phyloP scores from a whole-genome alignment of 1,139 yeast species.

The Yamadazyma aaseri region DNA sequence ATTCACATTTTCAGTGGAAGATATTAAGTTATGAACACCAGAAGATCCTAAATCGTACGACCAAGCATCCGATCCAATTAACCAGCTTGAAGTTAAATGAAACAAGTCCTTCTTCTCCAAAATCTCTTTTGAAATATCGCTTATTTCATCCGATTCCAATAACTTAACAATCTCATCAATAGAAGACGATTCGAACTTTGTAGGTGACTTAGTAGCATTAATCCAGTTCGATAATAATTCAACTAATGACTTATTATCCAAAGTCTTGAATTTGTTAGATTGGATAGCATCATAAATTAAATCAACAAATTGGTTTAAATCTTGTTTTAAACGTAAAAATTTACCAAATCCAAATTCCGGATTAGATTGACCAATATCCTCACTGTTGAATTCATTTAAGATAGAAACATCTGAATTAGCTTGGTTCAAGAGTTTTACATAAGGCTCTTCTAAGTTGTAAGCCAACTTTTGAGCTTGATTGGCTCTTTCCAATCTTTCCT shows the following conservation, averaged over 20 bases:
- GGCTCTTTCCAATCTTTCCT: constrained; percentile 24
- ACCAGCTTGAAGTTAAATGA: constrained; percentile 62
- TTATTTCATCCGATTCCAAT: constrained; percentile 40
- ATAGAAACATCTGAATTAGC: constrained; percentile 53
- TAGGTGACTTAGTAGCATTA: constrained; percentile 34
- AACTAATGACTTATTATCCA: constrained; percentile 48
- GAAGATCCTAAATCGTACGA: constrained; percentile 89
- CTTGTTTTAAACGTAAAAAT: constrained; percentile 57
- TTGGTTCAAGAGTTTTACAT: constrained; percentile 72
- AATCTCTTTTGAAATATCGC: constrained; percentile 40
- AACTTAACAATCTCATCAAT: constrained; percentile 37
- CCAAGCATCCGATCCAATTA: constrained; percentile 95
- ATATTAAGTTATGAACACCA: constrained; percentile 82
- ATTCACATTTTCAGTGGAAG: constrained; percentile 77
- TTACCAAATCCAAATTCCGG: constrained; percentile 92
- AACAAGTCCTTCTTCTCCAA: constrained; percentile 48
- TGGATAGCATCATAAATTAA: constrained; percentile 53
- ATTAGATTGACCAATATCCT: constrained; percentile 44
- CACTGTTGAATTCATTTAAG: constrained; percentile 48
- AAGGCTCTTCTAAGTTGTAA: constrained; percentile 68
- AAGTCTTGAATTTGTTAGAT: constrained; percentile 44
- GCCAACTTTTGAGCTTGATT: constrained; percentile 43
- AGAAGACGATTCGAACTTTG: constrained; percentile 21
- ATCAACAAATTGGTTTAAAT: constrained; percentile 44
- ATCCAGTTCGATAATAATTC: constrained; percentile 72